Conservation (phyloP, 768 basidiomycete genomes). For the Russula compacta region DNA sequence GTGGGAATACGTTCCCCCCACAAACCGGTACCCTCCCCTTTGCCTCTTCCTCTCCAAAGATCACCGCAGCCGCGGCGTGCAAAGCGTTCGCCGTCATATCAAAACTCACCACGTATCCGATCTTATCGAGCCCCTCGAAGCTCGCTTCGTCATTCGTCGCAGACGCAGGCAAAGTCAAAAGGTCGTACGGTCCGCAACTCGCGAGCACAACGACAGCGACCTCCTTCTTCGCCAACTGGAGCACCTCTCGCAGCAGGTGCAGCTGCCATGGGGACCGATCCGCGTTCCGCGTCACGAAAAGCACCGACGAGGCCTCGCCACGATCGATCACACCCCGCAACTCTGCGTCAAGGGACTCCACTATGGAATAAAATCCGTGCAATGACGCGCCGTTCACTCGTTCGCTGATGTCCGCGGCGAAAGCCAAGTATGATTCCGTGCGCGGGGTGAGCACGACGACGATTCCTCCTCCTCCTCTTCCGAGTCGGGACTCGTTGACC, state of each 20-base stretch:
- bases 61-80: constrained; percentile 33
- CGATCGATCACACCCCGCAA: constrained; percentile 13
- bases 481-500: not conserved
- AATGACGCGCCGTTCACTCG: constrained; percentile 25
- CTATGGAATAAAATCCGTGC: constrained; percentile 40
- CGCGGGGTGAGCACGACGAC: constrained; percentile 45
- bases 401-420: constrained; percentile 34
- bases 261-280: constrained; percentile 51
- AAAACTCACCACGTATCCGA: constrained; percentile 42
- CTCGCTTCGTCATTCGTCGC: constrained; percentile 19
- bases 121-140: constrained; percentile 20
- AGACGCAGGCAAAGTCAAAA: constrained; percentile 22
- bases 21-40: constrained; percentile 27
- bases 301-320: constrained; percentile 23
- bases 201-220: constrained; percentile 38
- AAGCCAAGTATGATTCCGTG: constrained; percentile 43
- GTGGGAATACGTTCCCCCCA: constrained; percentile 3
- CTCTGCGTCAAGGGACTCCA: constrained; percentile 9
- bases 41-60: constrained; percentile 33
- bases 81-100: constrained; percentile 50
- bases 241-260: constrained; percentile 29
- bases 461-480: constrained; percentile 14
- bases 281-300: constrained; percentile 55
- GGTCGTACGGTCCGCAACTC: constrained; percentile 61
- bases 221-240: constrained; percentile 17